Evolutionary conservation across 108 stramenopile species (phyloP).

Genomic region (Aurantiochytrium sp.): DNA sequence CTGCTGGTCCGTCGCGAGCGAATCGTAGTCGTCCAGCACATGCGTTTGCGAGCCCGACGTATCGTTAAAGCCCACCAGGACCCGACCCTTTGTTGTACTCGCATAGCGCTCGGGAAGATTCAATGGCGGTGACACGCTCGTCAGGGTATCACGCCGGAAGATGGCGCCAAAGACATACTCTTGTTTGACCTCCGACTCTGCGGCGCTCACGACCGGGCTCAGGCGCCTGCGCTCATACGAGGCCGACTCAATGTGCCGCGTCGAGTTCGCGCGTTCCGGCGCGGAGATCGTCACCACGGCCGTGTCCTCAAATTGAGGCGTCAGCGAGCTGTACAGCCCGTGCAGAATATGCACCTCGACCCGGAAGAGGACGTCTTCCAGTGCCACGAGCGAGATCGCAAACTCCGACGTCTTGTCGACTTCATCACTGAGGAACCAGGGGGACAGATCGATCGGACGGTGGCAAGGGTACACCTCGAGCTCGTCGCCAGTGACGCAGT

Average conservation of each 20-base stretch:
- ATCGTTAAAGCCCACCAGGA: conserved; percentile 63
- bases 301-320: conserved; percentile 62
- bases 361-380: conserved; percentile 70
- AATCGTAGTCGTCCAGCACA: conserved; percentile 28
- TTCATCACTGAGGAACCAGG: conserved; percentile 53
- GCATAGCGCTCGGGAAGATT: conserved; percentile 74
- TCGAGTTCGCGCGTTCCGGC: conserved; percentile 45
- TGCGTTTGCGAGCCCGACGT: conserved; percentile 36
- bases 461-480: conserved; percentile 65
- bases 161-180: conserved; percentile 31
- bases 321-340: conserved; percentile 61
- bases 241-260: not conserved
- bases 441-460: conserved; percentile 62
- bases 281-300: conserved; percentile 52
- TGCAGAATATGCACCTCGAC: conserved; percentile 70
- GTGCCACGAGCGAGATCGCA: conserved; percentile 64
- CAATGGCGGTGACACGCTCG: conserved; percentile 54
- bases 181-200: not conserved
- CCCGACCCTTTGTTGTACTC: conserved; percentile 65
- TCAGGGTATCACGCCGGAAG: not conserved
- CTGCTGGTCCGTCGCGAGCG: conserved; percentile 33
- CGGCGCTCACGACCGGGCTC: not conserved
- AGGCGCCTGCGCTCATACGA: not conserved
- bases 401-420: conserved; percentile 60
- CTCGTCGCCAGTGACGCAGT: not conserved